Percentiles rank a stretch among this genome's conserved stretches.
phyloP scores from a whole-genome alignment of 768 basidiomycete genomes.

The Boletus sensibilis region DNA sequence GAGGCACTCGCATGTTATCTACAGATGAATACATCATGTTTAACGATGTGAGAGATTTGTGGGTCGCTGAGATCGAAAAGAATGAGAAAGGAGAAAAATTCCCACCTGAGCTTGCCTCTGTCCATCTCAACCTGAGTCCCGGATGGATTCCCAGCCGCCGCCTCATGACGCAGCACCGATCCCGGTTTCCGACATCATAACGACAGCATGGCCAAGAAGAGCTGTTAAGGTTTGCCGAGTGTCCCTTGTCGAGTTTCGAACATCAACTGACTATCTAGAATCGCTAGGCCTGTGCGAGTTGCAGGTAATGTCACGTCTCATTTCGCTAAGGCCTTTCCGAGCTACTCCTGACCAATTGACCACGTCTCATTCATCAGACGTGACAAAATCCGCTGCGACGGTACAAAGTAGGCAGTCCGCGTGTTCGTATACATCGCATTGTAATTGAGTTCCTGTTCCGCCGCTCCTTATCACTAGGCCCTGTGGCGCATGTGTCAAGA shows the following conservation, averaged over 20 bases:
- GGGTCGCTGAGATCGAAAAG: slow-evolving; percentile 8
- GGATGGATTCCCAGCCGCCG: slow-evolving; percentile 38
- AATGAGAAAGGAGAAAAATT: slow-evolving; percentile 30
- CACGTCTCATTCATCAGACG: slow-evolving; percentile 38
- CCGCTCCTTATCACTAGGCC: slow-evolving; percentile 39
- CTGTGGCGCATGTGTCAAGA: slow-evolving; percentile 58
- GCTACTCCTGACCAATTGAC: background rate
- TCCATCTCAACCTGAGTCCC: slow-evolving; percentile 26
- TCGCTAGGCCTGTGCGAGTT: slow-evolving; percentile 55
- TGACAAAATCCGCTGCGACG: slow-evolving; percentile 63
- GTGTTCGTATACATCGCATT: background rate
- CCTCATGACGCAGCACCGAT: slow-evolving; percentile 31
- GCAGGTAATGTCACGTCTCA: slow-evolving; percentile 40
- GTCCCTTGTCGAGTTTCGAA: slow-evolving; percentile 1
- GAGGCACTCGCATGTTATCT: background rate
- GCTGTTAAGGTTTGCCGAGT: slow-evolving; percentile 45
- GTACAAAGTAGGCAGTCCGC: slow-evolving; percentile 40
- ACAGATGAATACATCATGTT: background rate
- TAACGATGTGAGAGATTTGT: background rate
- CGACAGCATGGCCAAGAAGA: slow-evolving; percentile 50
- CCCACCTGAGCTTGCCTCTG: slow-evolving; percentile 28
- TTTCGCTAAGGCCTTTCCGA: background rate
- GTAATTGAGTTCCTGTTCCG: background rate
- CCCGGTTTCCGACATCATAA: slow-evolving; percentile 54
- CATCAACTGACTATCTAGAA: slow-evolving; percentile 12